phyloP scores from a whole-genome alignment of 768 basidiomycete species.

The Termitomyces sp. region DNA sequence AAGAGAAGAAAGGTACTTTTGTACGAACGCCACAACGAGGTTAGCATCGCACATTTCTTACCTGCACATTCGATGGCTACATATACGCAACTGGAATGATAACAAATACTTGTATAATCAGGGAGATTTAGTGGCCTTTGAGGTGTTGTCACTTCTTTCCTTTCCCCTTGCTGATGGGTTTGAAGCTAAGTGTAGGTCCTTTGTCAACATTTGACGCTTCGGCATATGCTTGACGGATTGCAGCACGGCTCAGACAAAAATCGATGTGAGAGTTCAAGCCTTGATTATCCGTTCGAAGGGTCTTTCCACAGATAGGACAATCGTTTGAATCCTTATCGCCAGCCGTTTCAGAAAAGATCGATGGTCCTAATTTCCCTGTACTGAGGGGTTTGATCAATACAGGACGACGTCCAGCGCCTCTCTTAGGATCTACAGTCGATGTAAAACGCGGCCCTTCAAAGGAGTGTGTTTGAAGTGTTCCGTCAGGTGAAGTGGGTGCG shows the following conservation, averaged over 20 bases:
- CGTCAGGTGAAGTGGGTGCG: neutral
- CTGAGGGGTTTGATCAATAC: conserved; percentile 5
- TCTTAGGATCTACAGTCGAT: neutral
- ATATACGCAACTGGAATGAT: neutral
- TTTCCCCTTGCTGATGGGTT: conserved; percentile 8
- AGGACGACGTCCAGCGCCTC: neutral
- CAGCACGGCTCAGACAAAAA: conserved; percentile 76
- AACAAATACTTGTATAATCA: neutral
- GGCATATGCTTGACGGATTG: conserved; percentile 66
- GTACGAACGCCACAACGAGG: too few species aligned
- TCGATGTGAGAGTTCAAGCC: conserved; percentile 86
- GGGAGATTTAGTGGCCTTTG: neutral
- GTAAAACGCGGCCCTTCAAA: neutral
- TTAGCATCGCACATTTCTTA: too few species aligned
- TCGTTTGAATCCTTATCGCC: conserved; percentile 22
- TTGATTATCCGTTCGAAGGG: conserved; percentile 63
- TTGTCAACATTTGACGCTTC: conserved; percentile 21
- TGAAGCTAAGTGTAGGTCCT: neutral
- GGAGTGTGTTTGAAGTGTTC: conserved; percentile 16
- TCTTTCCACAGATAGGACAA: conserved; percentile 71
- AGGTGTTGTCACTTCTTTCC: neutral
- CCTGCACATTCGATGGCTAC: too few species aligned
- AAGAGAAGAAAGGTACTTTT: too few species aligned
- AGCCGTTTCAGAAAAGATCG: neutral
- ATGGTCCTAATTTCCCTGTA: neutral